These are phyloP conservation scores for Penicillium brevicompactum DNA, from an alignment of 2,329 filamentous ascomycete species.

Conservation along the genomic window DNA sequence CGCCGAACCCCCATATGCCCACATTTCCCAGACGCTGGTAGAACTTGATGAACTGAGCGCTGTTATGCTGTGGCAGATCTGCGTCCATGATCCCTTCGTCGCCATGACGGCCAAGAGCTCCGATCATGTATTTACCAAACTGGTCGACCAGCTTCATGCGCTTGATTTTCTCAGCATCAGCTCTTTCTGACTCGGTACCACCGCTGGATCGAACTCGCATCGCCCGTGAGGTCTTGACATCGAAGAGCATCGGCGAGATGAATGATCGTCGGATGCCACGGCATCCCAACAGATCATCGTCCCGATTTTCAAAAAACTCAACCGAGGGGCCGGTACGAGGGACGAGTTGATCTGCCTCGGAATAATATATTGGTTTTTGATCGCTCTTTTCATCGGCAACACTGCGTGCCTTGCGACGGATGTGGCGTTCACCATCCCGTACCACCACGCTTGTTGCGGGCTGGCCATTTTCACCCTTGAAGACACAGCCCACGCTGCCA, in stretches of 20 bases:
- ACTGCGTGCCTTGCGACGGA: slow-evolving; percentile 47
- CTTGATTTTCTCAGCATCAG: slow-evolving; percentile 51
- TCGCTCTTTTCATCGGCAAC: slow-evolving; percentile 31
- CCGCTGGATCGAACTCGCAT: slow-evolving; percentile 38
- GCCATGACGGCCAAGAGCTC: slow-evolving; percentile 46
- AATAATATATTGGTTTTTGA: slow-evolving; percentile 33
- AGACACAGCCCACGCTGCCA: slow-evolving; percentile 53
- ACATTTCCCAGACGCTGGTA: slow-evolving; percentile 55
- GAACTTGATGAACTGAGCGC: slow-evolving; percentile 50
- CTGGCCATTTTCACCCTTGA: slow-evolving; percentile 49
- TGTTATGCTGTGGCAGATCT: slow-evolving; percentile 26
- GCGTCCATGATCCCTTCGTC: slow-evolving; percentile 37
- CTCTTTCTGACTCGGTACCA: slow-evolving; percentile 36
- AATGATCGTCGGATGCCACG: slow-evolving; percentile 45
- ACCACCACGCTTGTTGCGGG: slow-evolving; percentile 50
- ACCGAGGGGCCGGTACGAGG: slow-evolving; percentile 45
- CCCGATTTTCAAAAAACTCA: slow-evolving; percentile 52
- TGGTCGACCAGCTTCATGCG: slow-evolving; percentile 52
- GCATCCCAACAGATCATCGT: slow-evolving; percentile 32
- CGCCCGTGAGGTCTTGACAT: slow-evolving; percentile 35
- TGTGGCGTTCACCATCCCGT: slow-evolving; percentile 49
- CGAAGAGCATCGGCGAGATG: slow-evolving; percentile 45
- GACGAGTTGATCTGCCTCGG: slow-evolving; percentile 47
- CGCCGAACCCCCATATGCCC: slow-evolving; percentile 55
- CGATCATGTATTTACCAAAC: slow-evolving; percentile 56